A percentile compares a stretch with the other conserved stretches of the same genome.
phyloP scores from a whole-genome alignment of 768 basidiomycete species.

The Ramaria rubella region DNA sequence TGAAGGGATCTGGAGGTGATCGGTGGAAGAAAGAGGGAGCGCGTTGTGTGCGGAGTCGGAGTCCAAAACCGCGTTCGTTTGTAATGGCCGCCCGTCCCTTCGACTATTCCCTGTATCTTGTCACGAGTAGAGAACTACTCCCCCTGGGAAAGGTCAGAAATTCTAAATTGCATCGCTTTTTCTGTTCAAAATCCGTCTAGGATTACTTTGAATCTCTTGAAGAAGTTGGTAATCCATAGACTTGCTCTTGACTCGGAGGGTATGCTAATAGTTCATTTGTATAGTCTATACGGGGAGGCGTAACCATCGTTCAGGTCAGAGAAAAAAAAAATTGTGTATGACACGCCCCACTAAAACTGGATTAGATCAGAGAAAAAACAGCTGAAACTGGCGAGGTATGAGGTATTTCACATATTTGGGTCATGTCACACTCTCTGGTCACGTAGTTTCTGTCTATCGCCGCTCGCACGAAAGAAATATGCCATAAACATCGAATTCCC shows the following conservation, averaged over 20 bases:
- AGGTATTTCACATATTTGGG: not conserved
- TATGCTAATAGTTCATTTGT: not conserved
- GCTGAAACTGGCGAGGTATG: slow-evolving; percentile 70
- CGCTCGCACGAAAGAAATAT: slow-evolving; percentile 57
- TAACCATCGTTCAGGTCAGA: slow-evolving; percentile 76
- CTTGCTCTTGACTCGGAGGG: slow-evolving; percentile 1
- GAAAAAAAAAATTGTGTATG: slow-evolving; percentile 46
- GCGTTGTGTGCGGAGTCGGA: slow-evolving; percentile 3
- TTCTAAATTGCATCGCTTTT: not conserved
- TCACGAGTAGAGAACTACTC: slow-evolving; percentile 74
- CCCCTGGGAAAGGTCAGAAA: slow-evolving; percentile 64
- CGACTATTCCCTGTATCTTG: slow-evolving; percentile 78
- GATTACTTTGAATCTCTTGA: slow-evolving; percentile 68
- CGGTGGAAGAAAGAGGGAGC: not conserved
- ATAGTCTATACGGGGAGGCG: slow-evolving; percentile 78
- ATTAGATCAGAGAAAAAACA: slow-evolving; percentile 59
- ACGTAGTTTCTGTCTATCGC: slow-evolving; percentile 75
- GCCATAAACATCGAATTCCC: slow-evolving; percentile 70
- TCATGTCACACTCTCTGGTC: not conserved
- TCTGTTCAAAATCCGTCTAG: slow-evolving; percentile 26
- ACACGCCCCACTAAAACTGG: not conserved
- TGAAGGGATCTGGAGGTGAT: not conserved
- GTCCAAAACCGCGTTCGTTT: not conserved
- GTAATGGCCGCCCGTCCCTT: slow-evolving; percentile 17
- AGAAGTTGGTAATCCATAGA: slow-evolving; percentile 41